Conservation (phyloP, 352 stramenopile species). For the Blastocystis sp. region DNA sequence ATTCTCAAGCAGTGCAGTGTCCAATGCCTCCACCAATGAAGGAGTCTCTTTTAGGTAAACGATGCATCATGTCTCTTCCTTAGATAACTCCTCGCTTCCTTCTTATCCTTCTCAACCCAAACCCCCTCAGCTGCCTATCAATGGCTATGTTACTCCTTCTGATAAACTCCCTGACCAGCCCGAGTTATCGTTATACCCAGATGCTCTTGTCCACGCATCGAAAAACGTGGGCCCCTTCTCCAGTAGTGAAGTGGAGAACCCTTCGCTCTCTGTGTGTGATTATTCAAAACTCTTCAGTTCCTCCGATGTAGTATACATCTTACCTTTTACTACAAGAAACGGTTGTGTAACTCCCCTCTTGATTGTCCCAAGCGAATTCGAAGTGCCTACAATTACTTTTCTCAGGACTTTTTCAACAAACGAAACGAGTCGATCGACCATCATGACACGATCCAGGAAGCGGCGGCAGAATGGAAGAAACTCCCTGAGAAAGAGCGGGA, state of each 20-base stretch:
- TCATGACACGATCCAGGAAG: neutral
- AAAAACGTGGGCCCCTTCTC: neutral
- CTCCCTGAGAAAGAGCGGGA: neutral
- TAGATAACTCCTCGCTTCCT: neutral
- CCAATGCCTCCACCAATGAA: neutral
- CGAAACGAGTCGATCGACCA: neutral
- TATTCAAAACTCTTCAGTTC: neutral
- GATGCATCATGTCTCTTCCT: neutral
- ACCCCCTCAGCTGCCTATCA: neutral
- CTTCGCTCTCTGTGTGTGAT: neutral
- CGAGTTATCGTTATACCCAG: neutral
- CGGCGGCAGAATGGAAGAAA: constrained; percentile 1
- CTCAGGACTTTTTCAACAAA: constrained; percentile 11
- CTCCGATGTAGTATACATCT: neutral
- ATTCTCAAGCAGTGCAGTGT: neutral
- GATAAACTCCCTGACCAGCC: neutral
- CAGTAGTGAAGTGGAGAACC: neutral
- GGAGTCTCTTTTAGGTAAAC: neutral
- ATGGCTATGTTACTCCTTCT: neutral
- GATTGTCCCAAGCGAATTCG: constrained; percentile 21
- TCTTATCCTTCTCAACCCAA: neutral
- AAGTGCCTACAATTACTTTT: constrained; percentile 52
- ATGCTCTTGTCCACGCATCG: neutral
- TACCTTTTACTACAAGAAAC: neutral
- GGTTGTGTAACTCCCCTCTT: neutral